Evolutionary conservation across 2,329 filamentous ascomycete genomes (phyloP).

Genomic region (Aspergillus thermomutatus): DNA sequence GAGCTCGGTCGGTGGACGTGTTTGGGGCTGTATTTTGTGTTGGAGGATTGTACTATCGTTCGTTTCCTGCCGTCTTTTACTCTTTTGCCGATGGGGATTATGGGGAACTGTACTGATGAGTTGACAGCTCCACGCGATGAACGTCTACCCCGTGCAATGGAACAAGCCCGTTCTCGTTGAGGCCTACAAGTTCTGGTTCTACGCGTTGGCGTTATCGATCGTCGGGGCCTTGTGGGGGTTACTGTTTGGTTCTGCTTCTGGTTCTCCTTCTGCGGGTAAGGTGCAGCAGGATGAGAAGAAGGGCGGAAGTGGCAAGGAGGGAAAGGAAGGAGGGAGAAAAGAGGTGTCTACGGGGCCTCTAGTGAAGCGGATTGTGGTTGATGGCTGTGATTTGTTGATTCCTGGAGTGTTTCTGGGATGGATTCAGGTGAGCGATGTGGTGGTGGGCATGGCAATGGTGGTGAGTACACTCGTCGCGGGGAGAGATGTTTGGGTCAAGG

Average conservation of each 20-base stretch:
- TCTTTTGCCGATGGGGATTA: background rate
- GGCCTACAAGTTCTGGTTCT: conserved; percentile 68
- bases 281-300: conserved; percentile 6
- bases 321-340: too few relatives aligned
- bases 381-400: conserved; percentile 60
- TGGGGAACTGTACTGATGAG: conserved; percentile 27
- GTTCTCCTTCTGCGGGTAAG: conserved; percentile 12
- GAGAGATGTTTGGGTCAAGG: conserved; percentile 55
- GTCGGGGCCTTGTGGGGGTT: conserved; percentile 28
- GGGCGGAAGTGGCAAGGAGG: conserved; percentile 18
- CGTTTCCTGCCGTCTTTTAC: conserved; percentile 32
- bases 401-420: conserved; percentile 61
- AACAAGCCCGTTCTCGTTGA: conserved; percentile 53
- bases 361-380: conserved; percentile 51
- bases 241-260: conserved; percentile 15
- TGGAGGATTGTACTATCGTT: conserved; percentile 63
- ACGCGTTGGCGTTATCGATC: conserved; percentile 54
- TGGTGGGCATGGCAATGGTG: conserved; percentile 59
- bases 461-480: conserved; percentile 61
- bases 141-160: conserved; percentile 42
- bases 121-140: conserved; percentile 49
- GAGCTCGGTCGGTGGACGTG: conserved; percentile 58
- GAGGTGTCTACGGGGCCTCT: conserved; percentile 32
- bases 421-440: conserved; percentile 50
- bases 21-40: conserved; percentile 63